Percentiles rank a stretch among this genome's conserved stretches.
Conservation (phyloP, 2,329 filamentous ascomycete species). For the Zymoseptoria crescenta region DNA sequence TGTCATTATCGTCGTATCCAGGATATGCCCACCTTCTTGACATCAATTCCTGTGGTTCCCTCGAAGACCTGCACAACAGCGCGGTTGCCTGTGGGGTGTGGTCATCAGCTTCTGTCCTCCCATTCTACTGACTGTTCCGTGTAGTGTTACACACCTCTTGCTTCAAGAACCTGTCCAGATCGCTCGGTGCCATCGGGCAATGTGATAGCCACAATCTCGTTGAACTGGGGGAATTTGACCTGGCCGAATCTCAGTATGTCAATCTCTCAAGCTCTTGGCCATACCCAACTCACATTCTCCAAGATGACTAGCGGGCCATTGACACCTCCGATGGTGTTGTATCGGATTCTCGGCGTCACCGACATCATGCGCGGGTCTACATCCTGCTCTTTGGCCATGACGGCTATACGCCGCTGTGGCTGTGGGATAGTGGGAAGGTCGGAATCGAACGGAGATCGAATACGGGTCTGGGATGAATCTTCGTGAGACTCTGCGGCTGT, state of each 20-base stretch:
- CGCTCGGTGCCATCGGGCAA: constrained; percentile 90
- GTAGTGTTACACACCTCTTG: constrained; percentile 61
- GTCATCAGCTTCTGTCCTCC: constrained; percentile 6
- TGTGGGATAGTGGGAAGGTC: neutral
- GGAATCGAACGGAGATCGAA: neutral
- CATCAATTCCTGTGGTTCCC: constrained; percentile 93
- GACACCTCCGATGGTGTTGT: constrained; percentile 97
- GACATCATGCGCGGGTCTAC: constrained; percentile 45
- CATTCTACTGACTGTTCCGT: neutral
- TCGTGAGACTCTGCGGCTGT: neutral
- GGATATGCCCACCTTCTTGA: constrained; percentile 64
- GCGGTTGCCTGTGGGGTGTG: constrained; percentile 59
- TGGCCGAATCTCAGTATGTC: constrained; percentile 32
- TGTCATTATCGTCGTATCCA: neutral
- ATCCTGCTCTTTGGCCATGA: constrained; percentile 25
- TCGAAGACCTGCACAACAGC: constrained; percentile 98
- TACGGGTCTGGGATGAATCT: neutral
- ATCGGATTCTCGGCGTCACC: constrained; percentile 68
- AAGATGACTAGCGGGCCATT: constrained; percentile 97
- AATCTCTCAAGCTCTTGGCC: constrained; percentile 2
- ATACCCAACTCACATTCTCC: constrained; percentile 65
- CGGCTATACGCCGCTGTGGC: constrained; percentile 6
- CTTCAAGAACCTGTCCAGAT: constrained; percentile 93
- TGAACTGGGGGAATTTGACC: constrained; percentile 97
- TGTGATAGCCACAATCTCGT: constrained; percentile 94